Percentiles rank a stretch among this genome's conserved stretches.
phyloP scores from a whole-genome alignment of 2,329 filamentous ascomycete species.

The Colletotrichum filicis region DNA sequence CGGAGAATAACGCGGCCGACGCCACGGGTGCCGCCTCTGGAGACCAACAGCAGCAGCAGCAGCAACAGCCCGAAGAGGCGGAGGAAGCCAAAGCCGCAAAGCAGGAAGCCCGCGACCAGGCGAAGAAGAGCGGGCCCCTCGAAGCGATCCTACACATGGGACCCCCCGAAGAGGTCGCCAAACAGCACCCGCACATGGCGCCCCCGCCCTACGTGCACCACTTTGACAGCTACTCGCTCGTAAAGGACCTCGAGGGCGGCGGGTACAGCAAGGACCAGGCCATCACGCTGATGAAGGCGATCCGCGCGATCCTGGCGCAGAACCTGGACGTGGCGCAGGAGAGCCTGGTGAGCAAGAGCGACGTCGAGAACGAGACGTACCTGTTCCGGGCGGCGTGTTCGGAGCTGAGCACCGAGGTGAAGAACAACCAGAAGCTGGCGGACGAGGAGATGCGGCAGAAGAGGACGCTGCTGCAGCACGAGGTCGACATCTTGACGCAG shows the following conservation, averaged over 20 bases:
- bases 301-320: slow-evolving; percentile 78
- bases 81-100: slow-evolving; percentile 39
- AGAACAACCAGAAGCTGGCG: slow-evolving; percentile 78
- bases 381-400: slow-evolving; percentile 94
- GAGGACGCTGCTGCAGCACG: slow-evolving; percentile 88
- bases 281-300: slow-evolving; percentile 90
- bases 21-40: not conserved
- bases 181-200: slow-evolving; percentile 73
- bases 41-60: not conserved
- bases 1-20: slow-evolving; percentile 3
- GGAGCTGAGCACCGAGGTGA: slow-evolving; percentile 88
- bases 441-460: slow-evolving; percentile 87
- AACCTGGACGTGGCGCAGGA: slow-evolving; percentile 86
- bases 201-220: slow-evolving; percentile 90
- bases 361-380: slow-evolving; percentile 90
- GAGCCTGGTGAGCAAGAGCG: slow-evolving; percentile 86
- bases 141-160: slow-evolving; percentile 62
- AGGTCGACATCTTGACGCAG: slow-evolving; percentile 92
- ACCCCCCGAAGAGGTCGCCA: slow-evolving; percentile 50
- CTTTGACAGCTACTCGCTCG: slow-evolving; percentile 93
- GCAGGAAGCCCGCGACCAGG: slow-evolving; percentile 47
- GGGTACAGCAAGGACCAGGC: slow-evolving; percentile 81
- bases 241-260: slow-evolving; percentile 78
- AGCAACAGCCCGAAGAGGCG: not conserved
- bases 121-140: slow-evolving; percentile 58